A percentile compares a stretch with the other conserved stretches of the same genome.
Conservation (phyloP, 805 yeast genomes). For the Metschnikowia hibisci region DNA sequence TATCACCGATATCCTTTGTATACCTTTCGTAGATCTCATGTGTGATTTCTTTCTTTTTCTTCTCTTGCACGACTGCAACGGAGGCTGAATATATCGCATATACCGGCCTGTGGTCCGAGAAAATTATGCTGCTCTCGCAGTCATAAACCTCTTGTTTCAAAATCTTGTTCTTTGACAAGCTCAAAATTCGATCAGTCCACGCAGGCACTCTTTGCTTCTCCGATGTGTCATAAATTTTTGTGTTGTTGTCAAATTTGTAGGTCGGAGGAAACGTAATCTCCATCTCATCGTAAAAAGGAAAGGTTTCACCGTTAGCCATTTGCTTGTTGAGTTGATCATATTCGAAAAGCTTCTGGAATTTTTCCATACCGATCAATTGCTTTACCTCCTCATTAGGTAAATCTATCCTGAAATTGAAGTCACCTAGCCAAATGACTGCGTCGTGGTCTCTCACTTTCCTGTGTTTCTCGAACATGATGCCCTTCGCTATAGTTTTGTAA, state of each 20-base stretch:
- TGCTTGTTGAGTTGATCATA: slow-evolving; percentile 78
- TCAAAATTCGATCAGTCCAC: slow-evolving; percentile 91
- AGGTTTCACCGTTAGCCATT: slow-evolving; percentile 67
- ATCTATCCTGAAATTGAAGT: slow-evolving; percentile 81
- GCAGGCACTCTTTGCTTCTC: slow-evolving; percentile 94
- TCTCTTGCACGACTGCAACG: slow-evolving; percentile 64
- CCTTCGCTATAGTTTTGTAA: slow-evolving; percentile 71
- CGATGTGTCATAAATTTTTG: slow-evolving; percentile 76
- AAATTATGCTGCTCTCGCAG: slow-evolving; percentile 50
- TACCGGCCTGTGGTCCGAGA: slow-evolving; percentile 92
- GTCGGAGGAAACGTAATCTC: slow-evolving; percentile 84
- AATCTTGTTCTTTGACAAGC: slow-evolving; percentile 50
- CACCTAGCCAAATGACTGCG: slow-evolving; percentile 86
- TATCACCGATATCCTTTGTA: slow-evolving; percentile 45
- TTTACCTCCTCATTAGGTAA: slow-evolving; percentile 70
- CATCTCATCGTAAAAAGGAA: slow-evolving; percentile 79
- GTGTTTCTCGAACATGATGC: slow-evolving; percentile 58
- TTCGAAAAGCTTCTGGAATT: slow-evolving; percentile 54
- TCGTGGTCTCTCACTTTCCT: slow-evolving; percentile 69
- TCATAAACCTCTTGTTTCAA: slow-evolving; percentile 60
- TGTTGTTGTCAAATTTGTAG: slow-evolving; percentile 88
- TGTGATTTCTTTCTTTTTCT: slow-evolving; percentile 49
- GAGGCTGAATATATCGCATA: slow-evolving; percentile 63
- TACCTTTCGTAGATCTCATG: slow-evolving; percentile 55
- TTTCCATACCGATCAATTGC: slow-evolving; percentile 40